These are phyloP conservation scores for Alternaria alternata DNA, from an alignment of 2,329 filamentous ascomycete genomes.

Conservation along the genomic window DNA sequence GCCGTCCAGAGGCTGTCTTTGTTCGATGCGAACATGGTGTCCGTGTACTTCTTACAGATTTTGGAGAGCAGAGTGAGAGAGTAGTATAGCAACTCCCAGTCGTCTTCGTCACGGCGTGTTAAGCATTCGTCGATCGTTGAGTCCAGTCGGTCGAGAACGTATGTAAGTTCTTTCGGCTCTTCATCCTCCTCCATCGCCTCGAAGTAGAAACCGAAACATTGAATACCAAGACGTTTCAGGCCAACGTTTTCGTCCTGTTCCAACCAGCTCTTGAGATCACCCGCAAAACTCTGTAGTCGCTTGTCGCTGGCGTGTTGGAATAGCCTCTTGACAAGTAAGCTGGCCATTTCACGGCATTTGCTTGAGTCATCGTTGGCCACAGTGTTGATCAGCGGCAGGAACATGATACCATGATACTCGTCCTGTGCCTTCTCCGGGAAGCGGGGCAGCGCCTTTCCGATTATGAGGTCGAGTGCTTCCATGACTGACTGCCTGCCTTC, in stretches of 20 bases:
- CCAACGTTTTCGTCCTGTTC: constrained; percentile 75
- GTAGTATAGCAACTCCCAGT: constrained; percentile 78
- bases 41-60: constrained; percentile 72
- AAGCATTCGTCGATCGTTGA: constrained; percentile 62
- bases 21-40: constrained; percentile 67
- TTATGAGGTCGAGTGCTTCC: constrained; percentile 86
- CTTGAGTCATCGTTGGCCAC: constrained; percentile 88
- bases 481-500: constrained; percentile 91
- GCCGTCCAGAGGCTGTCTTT: constrained; percentile 74
- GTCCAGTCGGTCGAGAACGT: constrained; percentile 62
- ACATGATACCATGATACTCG: constrained; percentile 81
- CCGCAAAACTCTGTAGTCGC: constrained; percentile 73
- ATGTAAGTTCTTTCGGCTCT: constrained; percentile 70
- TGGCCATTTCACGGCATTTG: constrained; percentile 84
- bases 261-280: constrained; percentile 77
- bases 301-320: constrained; percentile 81
- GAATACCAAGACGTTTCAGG: constrained; percentile 76
- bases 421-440: constrained; percentile 76
- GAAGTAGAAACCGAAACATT: constrained; percentile 84
- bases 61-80: constrained; percentile 74
- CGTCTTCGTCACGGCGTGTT: constrained; percentile 61
- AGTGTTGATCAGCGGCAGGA: constrained; percentile 84
- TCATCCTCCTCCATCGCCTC: constrained; percentile 64
- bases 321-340: constrained; percentile 78
- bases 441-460: constrained; percentile 70